A percentile compares a stretch with the other conserved stretches of the same genome.
phyloP scores from a whole-genome alignment of 208 protist genomes.

The Eutreptiella sp. region DNA sequence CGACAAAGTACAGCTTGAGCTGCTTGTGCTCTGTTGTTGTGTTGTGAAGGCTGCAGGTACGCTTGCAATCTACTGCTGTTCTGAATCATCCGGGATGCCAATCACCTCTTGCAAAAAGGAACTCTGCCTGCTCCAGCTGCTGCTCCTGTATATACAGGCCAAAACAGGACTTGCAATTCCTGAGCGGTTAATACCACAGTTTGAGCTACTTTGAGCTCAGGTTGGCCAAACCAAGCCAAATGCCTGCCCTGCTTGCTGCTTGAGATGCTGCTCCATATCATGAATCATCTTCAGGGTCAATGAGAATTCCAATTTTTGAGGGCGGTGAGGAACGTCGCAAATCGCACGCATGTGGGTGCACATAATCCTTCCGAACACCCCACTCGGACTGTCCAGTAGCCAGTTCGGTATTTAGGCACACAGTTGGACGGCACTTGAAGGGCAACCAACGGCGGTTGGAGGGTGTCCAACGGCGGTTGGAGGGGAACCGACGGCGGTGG shows the following conservation, averaged over 20 bases:
- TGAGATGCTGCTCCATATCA: slow-evolving; percentile 19
- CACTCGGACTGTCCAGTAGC: too few species aligned
- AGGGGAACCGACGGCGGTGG: too few species aligned
- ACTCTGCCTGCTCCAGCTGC: slow-evolving; percentile 14
- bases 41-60: too few species aligned
- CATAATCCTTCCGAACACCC: too few species aligned
- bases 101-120: slow-evolving; percentile 17
- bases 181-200: slow-evolving; percentile 15
- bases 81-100: slow-evolving; percentile 9
- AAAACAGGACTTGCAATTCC: slow-evolving; percentile 18
- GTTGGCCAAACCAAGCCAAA: slow-evolving; percentile 14
- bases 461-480: too few species aligned
- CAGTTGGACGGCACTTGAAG: too few species aligned
- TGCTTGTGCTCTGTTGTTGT: too few species aligned
- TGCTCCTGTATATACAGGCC: slow-evolving; percentile 23
- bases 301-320: slow-evolving; percentile 5
- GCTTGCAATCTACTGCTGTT: too few species aligned
- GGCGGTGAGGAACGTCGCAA: slow-evolving; percentile 7
- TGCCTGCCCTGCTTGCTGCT: not conserved
- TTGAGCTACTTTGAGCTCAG: not conserved
- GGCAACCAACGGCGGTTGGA: too few species aligned
- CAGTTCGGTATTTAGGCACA: too few species aligned
- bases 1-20: too few species aligned
- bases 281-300: slow-evolving; percentile 27
- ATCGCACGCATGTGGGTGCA: slow-evolving; percentile 6